Evolutionary conservation across 129 eudicot genomes (phyloP).

Genomic region (Apium graveolens): DNA sequence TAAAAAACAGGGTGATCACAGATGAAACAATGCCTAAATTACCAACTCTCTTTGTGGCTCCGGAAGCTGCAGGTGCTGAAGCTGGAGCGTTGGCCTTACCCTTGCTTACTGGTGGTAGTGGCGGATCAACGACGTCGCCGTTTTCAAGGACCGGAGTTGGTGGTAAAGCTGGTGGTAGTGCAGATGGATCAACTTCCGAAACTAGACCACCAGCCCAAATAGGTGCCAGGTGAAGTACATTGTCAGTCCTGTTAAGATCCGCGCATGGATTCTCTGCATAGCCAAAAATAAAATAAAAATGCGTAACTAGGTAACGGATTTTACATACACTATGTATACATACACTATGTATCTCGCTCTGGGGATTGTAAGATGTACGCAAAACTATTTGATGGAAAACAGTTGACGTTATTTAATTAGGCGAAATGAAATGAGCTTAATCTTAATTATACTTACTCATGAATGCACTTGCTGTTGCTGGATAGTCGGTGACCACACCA

Average conservation of each 20-base stretch:
- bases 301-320: too few species aligned
- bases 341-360: not conserved
- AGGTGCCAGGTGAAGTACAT: not conserved
- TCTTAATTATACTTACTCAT: slow-evolving; percentile 47
- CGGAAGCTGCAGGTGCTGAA: not conserved
- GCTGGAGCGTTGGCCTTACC: not conserved
- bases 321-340: too few species aligned
- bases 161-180: slow-evolving; percentile 1
- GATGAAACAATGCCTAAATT: not conserved
- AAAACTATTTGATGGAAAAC: not conserved
- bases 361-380: not conserved
- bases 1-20: not conserved
- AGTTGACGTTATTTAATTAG: too few species aligned
- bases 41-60: not conserved
- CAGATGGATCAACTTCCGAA: not conserved
- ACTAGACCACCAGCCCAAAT: not conserved
- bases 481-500: slow-evolving; percentile 68
- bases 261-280: slow-evolving; percentile 11
- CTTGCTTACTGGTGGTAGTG: slow-evolving; percentile 9
- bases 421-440: too few species aligned
- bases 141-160: not conserved
- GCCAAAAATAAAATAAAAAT: not conserved
- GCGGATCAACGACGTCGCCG: not conserved
- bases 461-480: slow-evolving; percentile 58
- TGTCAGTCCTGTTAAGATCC: not conserved